A percentile compares a stretch with the other conserved stretches of the same genome.
phyloP scores from a whole-genome alignment of 2,329 filamentous ascomycete species.

The Alternaria triticimaculans region DNA sequence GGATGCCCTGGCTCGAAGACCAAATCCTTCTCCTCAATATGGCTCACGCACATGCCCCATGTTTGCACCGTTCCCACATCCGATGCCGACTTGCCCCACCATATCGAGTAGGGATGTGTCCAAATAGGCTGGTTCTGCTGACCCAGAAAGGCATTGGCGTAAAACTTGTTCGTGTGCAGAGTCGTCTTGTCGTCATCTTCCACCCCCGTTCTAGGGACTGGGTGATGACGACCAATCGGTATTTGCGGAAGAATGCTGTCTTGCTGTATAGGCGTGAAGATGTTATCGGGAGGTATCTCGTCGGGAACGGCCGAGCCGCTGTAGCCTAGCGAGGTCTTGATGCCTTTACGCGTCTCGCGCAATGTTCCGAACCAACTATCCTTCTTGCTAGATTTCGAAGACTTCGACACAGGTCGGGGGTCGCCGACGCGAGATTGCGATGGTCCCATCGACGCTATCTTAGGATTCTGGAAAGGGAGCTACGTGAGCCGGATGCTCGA shows the following conservation, averaged over 20 bases:
- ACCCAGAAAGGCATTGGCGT: conserved; percentile 77
- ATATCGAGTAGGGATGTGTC: conserved; percentile 66
- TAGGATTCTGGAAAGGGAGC: not conserved
- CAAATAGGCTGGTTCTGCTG: conserved; percentile 73
- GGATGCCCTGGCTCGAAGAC: conserved; percentile 64
- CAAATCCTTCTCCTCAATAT: conserved; percentile 71
- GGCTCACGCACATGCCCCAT: conserved; percentile 43
- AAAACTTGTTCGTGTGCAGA: conserved; percentile 75
- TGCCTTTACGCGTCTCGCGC: conserved; percentile 15
- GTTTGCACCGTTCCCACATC: conserved; percentile 65
- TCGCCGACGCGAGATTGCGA: conserved; percentile 4
- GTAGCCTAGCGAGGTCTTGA: conserved; percentile 15
- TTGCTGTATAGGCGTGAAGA: conserved; percentile 52
- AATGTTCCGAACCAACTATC: conserved; percentile 11
- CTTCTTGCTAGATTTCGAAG: conserved; percentile 1
- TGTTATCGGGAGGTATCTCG: conserved; percentile 34
- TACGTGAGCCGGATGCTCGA: not conserved
- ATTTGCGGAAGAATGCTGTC: conserved; percentile 52
- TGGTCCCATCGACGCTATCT: conserved; percentile 13
- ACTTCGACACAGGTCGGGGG: not conserved
- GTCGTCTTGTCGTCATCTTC: conserved; percentile 52
- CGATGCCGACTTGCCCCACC: conserved; percentile 55
- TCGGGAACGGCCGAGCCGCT: not conserved
- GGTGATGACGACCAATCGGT: conserved; percentile 48
- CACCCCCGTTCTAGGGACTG: conserved; percentile 47